Conservation (phyloP, 768 basidiomycete species). For the Boletus speciosus region DNA sequence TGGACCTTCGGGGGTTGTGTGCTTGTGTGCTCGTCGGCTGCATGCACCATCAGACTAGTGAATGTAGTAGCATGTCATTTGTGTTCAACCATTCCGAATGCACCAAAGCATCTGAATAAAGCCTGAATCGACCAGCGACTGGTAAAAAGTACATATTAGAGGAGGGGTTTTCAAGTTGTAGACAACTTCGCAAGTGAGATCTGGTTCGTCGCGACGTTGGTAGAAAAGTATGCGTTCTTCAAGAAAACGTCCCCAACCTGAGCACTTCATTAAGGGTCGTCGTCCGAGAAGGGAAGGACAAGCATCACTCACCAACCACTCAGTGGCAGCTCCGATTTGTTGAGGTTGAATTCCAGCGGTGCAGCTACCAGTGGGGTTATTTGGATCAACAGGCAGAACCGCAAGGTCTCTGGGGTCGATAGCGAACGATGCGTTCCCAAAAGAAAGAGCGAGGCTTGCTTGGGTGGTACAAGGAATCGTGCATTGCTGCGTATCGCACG, state of each 20-base stretch:
- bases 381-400: slow-evolving; percentile 50
- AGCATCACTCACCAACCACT: slow-evolving; percentile 60
- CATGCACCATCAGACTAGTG: not conserved
- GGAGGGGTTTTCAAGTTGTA: slow-evolving; percentile 17
- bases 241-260: slow-evolving; percentile 68
- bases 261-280: not conserved
- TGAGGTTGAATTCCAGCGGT: slow-evolving; percentile 67
- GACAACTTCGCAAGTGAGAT: slow-evolving; percentile 57
- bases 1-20: not conserved
- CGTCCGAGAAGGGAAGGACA: not conserved
- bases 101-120: not conserved
- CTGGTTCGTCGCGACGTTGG: slow-evolving; percentile 53
- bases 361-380: slow-evolving; percentile 58
- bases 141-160: not conserved
- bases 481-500: slow-evolving; percentile 47
- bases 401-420: slow-evolving; percentile 68
- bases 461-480: slow-evolving; percentile 64
- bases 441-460: slow-evolving; percentile 50
- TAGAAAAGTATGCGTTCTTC: slow-evolving; percentile 75
- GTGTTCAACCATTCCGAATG: not conserved
- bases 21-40: not conserved
- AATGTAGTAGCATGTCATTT: not conserved
- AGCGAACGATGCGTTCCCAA: slow-evolving; percentile 55
- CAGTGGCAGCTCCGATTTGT: slow-evolving; percentile 50
- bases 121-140: slow-evolving; percentile 6